Conservation (phyloP, 2,329 filamentous ascomycete genomes). For the Aspergillus tanneri region DNA sequence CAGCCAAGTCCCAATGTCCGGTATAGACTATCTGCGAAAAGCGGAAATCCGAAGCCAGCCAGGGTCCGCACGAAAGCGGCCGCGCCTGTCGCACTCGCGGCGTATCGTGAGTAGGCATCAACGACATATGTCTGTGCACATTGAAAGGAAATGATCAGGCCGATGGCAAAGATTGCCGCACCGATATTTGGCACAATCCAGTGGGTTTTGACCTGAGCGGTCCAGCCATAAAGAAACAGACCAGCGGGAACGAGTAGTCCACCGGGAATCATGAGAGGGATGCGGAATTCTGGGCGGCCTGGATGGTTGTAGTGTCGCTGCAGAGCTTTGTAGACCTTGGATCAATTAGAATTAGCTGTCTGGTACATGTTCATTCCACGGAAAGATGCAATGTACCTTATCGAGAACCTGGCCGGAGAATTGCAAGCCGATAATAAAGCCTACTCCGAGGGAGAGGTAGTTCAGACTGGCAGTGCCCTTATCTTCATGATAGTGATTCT, state of each 20-base stretch:
- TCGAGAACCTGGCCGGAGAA: slow-evolving; percentile 25
- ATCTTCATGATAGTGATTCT: slow-evolving; percentile 53
- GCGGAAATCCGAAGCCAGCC: slow-evolving; percentile 36
- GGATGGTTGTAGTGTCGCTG: slow-evolving; percentile 43
- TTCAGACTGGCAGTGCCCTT: slow-evolving; percentile 60
- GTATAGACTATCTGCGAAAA: slow-evolving; percentile 37
- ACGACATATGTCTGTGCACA: slow-evolving; percentile 36
- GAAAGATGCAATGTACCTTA: not conserved
- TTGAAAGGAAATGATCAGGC: slow-evolving; percentile 41
- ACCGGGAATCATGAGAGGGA: slow-evolving; percentile 57
- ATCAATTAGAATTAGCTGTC: not conserved
- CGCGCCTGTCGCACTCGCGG: slow-evolving; percentile 32
- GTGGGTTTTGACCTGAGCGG: slow-evolving; percentile 48
- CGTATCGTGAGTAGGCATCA: slow-evolving; percentile 34
- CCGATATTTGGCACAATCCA: slow-evolving; percentile 57
- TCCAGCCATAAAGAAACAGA: slow-evolving; percentile 60
- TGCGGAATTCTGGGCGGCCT: slow-evolving; percentile 58
- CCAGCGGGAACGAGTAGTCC: slow-evolving; percentile 53
- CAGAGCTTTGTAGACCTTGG: slow-evolving; percentile 46
- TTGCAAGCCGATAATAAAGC: slow-evolving; percentile 58
- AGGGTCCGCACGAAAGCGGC: slow-evolving; percentile 29
- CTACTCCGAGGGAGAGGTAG: slow-evolving; percentile 62
- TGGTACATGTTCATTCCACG: not conserved
- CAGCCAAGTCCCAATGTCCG: slow-evolving; percentile 29
- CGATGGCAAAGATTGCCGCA: slow-evolving; percentile 47